A percentile compares a stretch with the other conserved stretches of the same genome.
These are phyloP conservation scores for Lachnellula occidentalis DNA, from an alignment of 2,329 filamentous ascomycete species.

Conservation along the genomic window DNA sequence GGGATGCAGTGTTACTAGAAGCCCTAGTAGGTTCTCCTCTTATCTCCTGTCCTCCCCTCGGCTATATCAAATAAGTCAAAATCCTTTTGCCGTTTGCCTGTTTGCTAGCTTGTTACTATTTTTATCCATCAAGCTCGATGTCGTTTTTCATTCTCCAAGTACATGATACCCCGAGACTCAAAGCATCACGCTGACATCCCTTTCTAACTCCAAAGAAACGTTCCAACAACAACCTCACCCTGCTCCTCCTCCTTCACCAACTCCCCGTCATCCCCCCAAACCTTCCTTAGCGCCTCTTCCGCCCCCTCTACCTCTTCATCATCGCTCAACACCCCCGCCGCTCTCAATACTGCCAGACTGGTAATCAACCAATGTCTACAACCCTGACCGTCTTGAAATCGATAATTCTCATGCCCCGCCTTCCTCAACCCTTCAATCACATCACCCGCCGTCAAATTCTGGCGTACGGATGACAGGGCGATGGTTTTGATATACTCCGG, in stretches of 20 bases:
- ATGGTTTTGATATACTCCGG: not conserved
- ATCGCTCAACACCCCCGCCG: slow-evolving; percentile 23
- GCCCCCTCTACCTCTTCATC: slow-evolving; percentile 68
- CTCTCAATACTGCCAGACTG: not conserved
- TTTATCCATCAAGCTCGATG: not conserved
- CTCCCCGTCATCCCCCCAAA: not conserved
- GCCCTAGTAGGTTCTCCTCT: not conserved
- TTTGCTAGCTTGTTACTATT: not conserved
- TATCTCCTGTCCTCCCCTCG: not conserved
- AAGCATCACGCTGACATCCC: too few species aligned
- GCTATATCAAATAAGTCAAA: not conserved
- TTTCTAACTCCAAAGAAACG: not conserved
- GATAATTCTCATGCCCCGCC: not conserved
- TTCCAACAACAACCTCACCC: not conserved
- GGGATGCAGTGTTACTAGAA: too few species aligned
- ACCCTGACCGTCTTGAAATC: not conserved
- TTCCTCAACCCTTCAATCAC: not conserved
- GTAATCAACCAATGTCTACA: not conserved
- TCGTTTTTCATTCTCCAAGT: not conserved
- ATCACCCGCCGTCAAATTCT: not conserved
- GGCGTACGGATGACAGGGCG: not conserved
- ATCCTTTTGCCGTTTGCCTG: not conserved
- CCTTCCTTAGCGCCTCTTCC: not conserved
- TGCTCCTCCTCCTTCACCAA: not conserved
- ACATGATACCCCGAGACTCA: not conserved